Percentiles rank a stretch among this genome's conserved stretches.
These are phyloP conservation scores for Ramaria sp. DNA, from an alignment of 768 basidiomycete species.

Conservation along the genomic window DNA sequence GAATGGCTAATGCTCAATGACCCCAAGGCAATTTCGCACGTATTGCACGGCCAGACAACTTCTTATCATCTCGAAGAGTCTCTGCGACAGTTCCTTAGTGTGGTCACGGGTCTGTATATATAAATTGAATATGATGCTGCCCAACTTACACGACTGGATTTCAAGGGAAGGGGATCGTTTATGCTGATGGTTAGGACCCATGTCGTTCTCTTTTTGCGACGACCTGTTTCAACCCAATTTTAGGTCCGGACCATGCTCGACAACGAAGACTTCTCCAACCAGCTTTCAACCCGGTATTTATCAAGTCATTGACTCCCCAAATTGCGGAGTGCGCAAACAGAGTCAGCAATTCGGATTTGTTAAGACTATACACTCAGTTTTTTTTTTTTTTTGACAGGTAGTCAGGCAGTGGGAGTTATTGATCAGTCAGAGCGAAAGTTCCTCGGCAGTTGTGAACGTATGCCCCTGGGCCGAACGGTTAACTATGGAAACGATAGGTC, in stretches of 20 bases:
- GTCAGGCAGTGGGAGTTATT: background rate
- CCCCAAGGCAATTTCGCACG: conserved; percentile 1
- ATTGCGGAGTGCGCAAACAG: background rate
- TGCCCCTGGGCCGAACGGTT: background rate
- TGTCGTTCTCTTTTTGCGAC: background rate
- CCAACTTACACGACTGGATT: background rate
- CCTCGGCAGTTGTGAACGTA: background rate
- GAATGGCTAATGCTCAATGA: conserved; percentile 3
- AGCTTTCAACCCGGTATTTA: background rate
- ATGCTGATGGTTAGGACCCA: background rate
- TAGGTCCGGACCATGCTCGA: background rate
- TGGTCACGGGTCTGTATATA: background rate
- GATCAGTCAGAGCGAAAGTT: background rate
- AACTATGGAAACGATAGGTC: background rate
- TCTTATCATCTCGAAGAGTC: conserved; percentile 1
- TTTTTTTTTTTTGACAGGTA: background rate
- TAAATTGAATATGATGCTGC: background rate
- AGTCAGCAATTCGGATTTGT: background rate
- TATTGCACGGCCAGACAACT: background rate
- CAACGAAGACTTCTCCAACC: background rate
- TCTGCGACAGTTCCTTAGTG: background rate
- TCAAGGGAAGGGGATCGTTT: background rate
- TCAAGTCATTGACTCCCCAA: background rate
- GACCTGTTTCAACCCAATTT: too few species aligned
- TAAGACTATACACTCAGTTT: background rate